Conservation (phyloP, 441 rosid genomes). For the Melastoma candidum region DNA sequence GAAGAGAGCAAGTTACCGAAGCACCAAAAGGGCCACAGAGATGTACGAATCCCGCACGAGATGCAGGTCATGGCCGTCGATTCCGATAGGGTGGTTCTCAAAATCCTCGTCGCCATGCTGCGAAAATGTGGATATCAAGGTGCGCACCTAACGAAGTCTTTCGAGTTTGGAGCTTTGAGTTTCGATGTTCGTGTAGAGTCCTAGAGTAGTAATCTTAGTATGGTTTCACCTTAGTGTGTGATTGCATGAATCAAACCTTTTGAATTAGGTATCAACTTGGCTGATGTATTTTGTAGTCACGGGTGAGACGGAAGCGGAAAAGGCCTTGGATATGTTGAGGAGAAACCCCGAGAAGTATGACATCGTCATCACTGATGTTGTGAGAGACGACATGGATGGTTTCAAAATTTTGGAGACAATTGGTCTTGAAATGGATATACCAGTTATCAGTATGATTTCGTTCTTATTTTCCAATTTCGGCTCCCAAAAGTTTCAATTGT, state of each 20-base stretch:
- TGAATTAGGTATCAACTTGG: background rate
- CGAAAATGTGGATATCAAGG: slow-evolving; percentile 11
- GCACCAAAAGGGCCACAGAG: too few relatives aligned
- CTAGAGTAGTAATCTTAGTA: background rate
- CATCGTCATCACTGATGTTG: slow-evolving; percentile 4
- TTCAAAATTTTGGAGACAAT: slow-evolving; percentile 13
- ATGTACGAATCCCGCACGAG: slow-evolving; percentile 5
- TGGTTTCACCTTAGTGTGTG: background rate
- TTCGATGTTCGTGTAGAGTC: background rate
- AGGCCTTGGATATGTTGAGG: slow-evolving; percentile 13
- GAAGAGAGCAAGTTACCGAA: too few relatives aligned
- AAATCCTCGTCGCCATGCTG: slow-evolving; percentile 7
- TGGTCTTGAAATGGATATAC: slow-evolving; percentile 10
- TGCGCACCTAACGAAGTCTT: background rate
- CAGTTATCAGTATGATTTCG: slow-evolving; percentile 12
- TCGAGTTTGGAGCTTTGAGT: too few relatives aligned
- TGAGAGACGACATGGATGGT: slow-evolving; percentile 10
- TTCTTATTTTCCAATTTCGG: background rate
- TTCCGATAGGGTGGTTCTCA: slow-evolving; percentile 3
- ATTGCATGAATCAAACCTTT: background rate
- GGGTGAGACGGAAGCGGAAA: slow-evolving; percentile 2
- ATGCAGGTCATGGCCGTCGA: slow-evolving; percentile 14
- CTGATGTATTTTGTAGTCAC: slow-evolving; percentile 8
- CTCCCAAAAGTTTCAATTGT: background rate
- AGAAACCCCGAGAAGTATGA: slow-evolving; percentile 8